Evolutionary conservation across 176 grass and related monocot genomes (phyloP).

Genomic region (Tillandsia leiboldiana): DNA sequence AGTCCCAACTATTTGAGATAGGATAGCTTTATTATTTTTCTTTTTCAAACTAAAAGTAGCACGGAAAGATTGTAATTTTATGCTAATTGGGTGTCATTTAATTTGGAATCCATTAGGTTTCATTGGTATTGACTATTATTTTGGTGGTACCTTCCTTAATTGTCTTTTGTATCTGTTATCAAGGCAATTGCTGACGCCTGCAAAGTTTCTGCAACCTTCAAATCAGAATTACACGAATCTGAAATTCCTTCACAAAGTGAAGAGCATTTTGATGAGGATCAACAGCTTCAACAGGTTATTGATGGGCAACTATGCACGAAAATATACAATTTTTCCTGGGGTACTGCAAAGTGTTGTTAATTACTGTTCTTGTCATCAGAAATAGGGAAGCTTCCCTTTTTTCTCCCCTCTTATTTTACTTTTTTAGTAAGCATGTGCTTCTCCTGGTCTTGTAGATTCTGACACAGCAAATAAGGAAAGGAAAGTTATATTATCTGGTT

Average conservation of each 20-base stretch:
- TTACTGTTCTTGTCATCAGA: conserved; percentile 8
- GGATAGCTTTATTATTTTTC: too few relatives aligned
- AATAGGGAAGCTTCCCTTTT: neutral
- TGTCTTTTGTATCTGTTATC: conserved; percentile 3
- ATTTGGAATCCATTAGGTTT: neutral
- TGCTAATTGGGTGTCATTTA: too few relatives aligned
- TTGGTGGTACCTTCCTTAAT: conserved; percentile 13
- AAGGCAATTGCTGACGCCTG: conserved; percentile 84
- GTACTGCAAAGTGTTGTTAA: conserved; percentile 16
- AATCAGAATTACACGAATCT: conserved; percentile 46
- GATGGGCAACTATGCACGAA: conserved; percentile 79
- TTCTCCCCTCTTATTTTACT: conserved; percentile 6
- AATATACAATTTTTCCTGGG: conserved; percentile 56
- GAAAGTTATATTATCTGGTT: conserved; percentile 86
- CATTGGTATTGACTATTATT: neutral
- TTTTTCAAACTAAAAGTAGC: too few relatives aligned
- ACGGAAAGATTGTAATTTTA: too few relatives aligned
- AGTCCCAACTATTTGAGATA: too few relatives aligned
- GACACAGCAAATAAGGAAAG: conserved; percentile 34
- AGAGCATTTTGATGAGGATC: conserved; percentile 59
- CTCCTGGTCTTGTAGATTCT: conserved; percentile 26
- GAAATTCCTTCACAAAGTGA: conserved; percentile 55
- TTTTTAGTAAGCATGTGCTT: conserved; percentile 17
- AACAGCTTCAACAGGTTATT: conserved; percentile 87
- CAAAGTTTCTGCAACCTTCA: conserved; percentile 55